Evolutionary conservation across 345 rosid species (phyloP).

Genomic region (Nasturtium officinale): DNA sequence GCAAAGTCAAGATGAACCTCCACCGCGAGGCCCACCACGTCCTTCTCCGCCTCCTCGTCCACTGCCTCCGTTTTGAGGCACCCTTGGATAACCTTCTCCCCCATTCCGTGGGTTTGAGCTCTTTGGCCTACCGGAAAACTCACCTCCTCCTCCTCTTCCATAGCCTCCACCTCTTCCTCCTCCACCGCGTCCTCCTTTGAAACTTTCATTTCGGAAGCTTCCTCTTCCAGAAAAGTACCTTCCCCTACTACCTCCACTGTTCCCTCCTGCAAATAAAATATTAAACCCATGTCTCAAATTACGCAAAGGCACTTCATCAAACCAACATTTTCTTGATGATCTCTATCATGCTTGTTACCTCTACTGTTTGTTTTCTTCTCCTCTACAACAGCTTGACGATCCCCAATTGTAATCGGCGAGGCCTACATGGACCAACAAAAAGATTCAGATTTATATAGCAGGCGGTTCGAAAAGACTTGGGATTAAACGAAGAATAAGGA

Average conservation of each 20-base stretch:
- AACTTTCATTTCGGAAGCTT: slow-evolving; percentile 56
- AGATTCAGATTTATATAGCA: neutral
- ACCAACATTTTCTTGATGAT: slow-evolving; percentile 33
- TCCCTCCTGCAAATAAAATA: slow-evolving; percentile 37
- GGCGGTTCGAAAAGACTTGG: neutral
- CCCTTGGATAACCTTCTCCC: slow-evolving; percentile 59
- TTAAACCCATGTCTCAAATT: neutral
- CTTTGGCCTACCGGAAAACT: slow-evolving; percentile 65
- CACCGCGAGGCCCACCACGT: slow-evolving; percentile 45
- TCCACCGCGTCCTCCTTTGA: slow-evolving; percentile 47
- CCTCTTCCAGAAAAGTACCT: slow-evolving; percentile 57
- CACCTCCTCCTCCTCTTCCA: slow-evolving; percentile 57
- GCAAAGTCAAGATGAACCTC: slow-evolving; percentile 40
- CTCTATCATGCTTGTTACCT: slow-evolving; percentile 50
- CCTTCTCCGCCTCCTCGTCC: slow-evolving; percentile 52
- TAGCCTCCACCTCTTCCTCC: slow-evolving; percentile 54
- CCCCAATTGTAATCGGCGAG: slow-evolving; percentile 65
- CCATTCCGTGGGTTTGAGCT: slow-evolving; percentile 56
- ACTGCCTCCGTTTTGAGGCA: slow-evolving; percentile 58
- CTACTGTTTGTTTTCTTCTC: slow-evolving; percentile 69
- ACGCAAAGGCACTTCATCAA: slow-evolving; percentile 3
- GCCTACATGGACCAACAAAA: slow-evolving; percentile 52
- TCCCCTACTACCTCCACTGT: slow-evolving; percentile 50
- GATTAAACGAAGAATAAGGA: neutral
- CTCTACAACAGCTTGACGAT: slow-evolving; percentile 63